Evolutionary conservation across 495 filamentous ascomycete species (phyloP).

Genomic region (Penicillium goetzii): DNA sequence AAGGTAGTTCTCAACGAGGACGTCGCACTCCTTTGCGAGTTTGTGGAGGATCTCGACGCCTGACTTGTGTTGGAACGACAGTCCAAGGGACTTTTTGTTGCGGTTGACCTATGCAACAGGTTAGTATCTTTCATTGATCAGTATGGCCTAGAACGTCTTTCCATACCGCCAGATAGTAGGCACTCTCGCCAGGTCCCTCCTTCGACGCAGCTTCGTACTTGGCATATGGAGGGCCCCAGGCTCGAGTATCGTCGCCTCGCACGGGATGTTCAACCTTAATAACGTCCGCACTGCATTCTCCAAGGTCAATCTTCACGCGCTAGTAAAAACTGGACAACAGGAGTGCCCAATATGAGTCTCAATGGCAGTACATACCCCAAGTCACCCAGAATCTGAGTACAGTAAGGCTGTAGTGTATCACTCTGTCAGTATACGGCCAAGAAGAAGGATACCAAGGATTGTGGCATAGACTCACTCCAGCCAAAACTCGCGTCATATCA

Average conservation of each 20-base stretch:
- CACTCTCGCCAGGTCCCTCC: conserved; percentile 85
- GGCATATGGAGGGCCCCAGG: conserved; percentile 96
- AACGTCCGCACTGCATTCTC: conserved; percentile 75
- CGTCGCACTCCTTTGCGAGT: conserved; percentile 82
- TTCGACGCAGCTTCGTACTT: conserved; percentile 63
- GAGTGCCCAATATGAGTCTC: neutral
- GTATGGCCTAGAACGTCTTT: neutral
- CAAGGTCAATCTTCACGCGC: neutral
- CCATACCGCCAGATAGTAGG: conserved; percentile 86
- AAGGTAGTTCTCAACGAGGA: conserved; percentile 96
- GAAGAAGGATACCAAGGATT: neutral
- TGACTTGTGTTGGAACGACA: conserved; percentile 83
- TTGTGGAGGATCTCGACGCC: conserved; percentile 86
- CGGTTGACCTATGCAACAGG: conserved; percentile 72
- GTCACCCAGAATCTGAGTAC: conserved; percentile 95
- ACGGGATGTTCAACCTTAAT: conserved; percentile 96
- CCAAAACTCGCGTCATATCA: conserved; percentile 95
- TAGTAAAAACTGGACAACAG: neutral
- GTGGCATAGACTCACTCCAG: conserved; percentile 68
- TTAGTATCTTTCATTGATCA: conserved; percentile 13
- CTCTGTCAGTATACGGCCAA: conserved; percentile 22
- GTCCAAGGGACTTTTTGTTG: conserved; percentile 92
- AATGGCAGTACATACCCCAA: conserved; percentile 69
- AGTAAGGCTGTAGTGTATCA: conserved; percentile 74
- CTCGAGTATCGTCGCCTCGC: conserved; percentile 90